Base-by-base conservation (phyloP, 495 filamentous ascomycete species). In the Cercophora newfieldiana region DNA sequence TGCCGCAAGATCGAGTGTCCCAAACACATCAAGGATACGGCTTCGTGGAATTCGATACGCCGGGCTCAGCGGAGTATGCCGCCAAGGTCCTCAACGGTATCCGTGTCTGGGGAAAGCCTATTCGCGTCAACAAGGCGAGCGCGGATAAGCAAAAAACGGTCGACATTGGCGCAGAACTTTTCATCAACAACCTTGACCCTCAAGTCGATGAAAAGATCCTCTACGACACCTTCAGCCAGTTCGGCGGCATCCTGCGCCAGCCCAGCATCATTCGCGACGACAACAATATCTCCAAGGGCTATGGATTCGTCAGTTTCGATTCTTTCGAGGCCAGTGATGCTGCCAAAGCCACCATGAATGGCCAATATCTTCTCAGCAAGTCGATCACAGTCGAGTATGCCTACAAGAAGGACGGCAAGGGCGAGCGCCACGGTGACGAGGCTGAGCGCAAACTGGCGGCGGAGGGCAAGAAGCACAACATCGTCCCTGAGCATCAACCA, bases 351-450 rank as follows among this genome's bases (percentile, higher is more conserved):
- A 92, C 92, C 71, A 97, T 99, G 94, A 91, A 97, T 75, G 92
- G 93, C 60, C 94, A 98, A 77, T 97, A 93, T 78, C 85, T 99
- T 57, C 95, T 96, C 87, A 97, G 97, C 81, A 97, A 97, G 78
- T 89, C 95, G 72, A 88, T 97, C 69, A 91, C 89, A 1, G 96
- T 98, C 49, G 94, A 99, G 75, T 99, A 99, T 77, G 95, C 95
- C 48, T 99, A 97, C 83, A 99, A 99, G 85, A 98, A 98, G 78
- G 96, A 99, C 72, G 95, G 96, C 50, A 97, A 97, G 79, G 94
- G 94, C 66, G 95, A 98, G 80, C 85, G 96, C 28, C 95, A 99
- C 74, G 95, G 95, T 65, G 95, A 99, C 72, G 83, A 94, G 72
- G 95, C 96, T 31, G 95, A 99, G 79, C 86, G 95, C 69, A 93